Evolutionary conservation across 139 green algal species (phyloP), one percentile per base, ranked within the genome.

Genomic region (Zygnema cylindricum): DNA sequence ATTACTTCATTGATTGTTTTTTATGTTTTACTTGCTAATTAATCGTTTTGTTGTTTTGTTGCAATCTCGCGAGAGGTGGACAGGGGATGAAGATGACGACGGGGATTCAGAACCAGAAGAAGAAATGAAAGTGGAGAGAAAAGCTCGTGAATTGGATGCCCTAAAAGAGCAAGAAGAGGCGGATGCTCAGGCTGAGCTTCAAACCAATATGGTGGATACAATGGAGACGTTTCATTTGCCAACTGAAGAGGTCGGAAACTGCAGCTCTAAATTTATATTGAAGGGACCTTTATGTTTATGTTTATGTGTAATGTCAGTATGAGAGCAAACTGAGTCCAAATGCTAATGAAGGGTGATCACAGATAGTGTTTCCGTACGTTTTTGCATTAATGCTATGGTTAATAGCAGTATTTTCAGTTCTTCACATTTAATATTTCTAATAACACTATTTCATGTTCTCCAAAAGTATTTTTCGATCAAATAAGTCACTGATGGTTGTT

Each of bases 51-150:
- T n/a, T n/a, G n/a, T n/a, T n/a, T n/a, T n/a, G n/a, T n/a, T n/a
- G n/a, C n/a, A n/a, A n/a, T n/a, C 7, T 63, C 49, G 49, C 49
- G 77, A 73, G 22, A 69, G 77, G 21, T 73, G 81, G 39, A 36
- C 42, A 33, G 84, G 89, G 2, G 86, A 86, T 1, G 86, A 90
- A 33, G 81, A n/a, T n/a, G n/a, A n/a, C n/a, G n/a, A n/a, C n/a
- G n/a, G n/a, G n/a, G n/a, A n/a, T n/a, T n/a, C n/a, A n/a, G n/a
- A n/a, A n/a, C n/a, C n/a, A n/a, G n/a, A 89, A 25, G 86, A 91
- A 55, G 86, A 91, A 78, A 90, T 86, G 39, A 82, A 91, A 30
- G 42, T 90, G 23, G 84, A 92, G 83, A 86, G 69, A 22, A 92
- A 92, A 83, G 69, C 83, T 38, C 40, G 82, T 54, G 77, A 91